Conservation (phyloP, 23 red algal species). For the Gracilaria domingensis region DNA sequence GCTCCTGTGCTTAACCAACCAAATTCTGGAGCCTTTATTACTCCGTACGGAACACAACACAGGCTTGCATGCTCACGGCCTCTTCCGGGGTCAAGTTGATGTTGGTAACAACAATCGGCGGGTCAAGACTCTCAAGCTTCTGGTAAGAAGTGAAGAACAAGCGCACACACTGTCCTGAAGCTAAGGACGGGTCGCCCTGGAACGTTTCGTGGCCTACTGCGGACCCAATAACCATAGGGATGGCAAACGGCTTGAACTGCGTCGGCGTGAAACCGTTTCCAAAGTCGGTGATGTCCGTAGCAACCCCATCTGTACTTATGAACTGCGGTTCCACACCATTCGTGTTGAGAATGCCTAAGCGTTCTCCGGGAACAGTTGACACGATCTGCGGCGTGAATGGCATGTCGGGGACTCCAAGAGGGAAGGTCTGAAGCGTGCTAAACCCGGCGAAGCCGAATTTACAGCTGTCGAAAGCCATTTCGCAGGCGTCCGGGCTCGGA, state of each 20-base stretch:
- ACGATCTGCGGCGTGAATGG: constrained; percentile 32
- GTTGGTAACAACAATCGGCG: background rate
- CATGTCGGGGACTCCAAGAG: background rate
- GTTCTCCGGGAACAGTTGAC: background rate
- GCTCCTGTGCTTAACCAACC: too few species aligned
- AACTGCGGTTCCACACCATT: constrained; percentile 13
- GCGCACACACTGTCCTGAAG: background rate
- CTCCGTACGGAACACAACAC: constrained; percentile 12
- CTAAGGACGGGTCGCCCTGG: background rate
- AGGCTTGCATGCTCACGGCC: background rate
- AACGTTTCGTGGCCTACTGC: constrained; percentile 13
- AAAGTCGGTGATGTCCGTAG: background rate
- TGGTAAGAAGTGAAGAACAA: constrained; percentile 15
- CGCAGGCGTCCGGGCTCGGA: background rate
- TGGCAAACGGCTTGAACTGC: constrained; percentile 31
- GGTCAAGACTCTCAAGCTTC: background rate
- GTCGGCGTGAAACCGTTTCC: constrained; percentile 14
- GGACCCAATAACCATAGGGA: background rate
- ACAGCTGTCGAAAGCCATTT: background rate
- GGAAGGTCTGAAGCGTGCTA: constrained; percentile 1
- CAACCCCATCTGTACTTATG: background rate
- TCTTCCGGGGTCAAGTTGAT: background rate
- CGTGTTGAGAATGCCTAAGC: constrained; percentile 3
- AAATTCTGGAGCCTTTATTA: background rate
- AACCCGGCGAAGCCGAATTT: background rate